Percentiles rank a stretch among this genome's conserved stretches.
These are phyloP conservation scores for Coemansia sp. DNA, from an alignment of 371 early-diverging fungal genomes.

Conservation along the genomic window DNA sequence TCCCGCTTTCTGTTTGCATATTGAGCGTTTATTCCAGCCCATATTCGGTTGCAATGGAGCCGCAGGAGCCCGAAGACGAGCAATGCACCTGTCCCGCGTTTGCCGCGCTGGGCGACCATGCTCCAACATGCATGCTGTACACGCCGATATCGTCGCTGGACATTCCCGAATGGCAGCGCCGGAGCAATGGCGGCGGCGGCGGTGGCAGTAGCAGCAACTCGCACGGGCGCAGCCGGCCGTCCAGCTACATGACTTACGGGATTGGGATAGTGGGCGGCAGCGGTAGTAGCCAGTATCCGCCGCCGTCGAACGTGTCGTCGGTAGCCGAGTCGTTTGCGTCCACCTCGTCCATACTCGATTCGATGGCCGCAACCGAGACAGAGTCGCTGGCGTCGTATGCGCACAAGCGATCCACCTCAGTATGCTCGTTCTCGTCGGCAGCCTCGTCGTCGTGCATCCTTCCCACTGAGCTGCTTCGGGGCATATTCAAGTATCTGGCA, in stretches of 20 bases:
- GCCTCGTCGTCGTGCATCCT: constrained; percentile 35
- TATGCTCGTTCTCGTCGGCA: constrained; percentile 43
- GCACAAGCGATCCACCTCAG: constrained; percentile 35
- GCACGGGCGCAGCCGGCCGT: constrained; percentile 30
- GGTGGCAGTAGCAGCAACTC: too few relatives aligned
- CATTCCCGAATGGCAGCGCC: constrained; percentile 36
- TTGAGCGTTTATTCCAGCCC: background rate
- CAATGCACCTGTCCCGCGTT: constrained; percentile 48
- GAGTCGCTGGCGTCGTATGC: constrained; percentile 46
- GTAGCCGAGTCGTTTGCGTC: constrained; percentile 48
- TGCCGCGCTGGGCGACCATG: constrained; percentile 35
- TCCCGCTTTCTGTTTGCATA: background rate
- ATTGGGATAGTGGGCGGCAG: constrained; percentile 20
- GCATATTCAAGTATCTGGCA: constrained; percentile 32
- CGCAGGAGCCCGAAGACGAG: constrained; percentile 35
- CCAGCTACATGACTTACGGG: constrained; percentile 41
- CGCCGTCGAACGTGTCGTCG: constrained; percentile 43
- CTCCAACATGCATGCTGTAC: constrained; percentile 45
- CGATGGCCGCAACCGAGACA: constrained; percentile 42
- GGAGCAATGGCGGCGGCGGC: constrained; percentile 24
- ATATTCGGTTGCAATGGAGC: constrained; percentile 24
- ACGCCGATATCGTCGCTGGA: constrained; percentile 48
- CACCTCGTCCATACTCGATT: constrained; percentile 47
- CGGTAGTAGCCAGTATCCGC: constrained; percentile 35
- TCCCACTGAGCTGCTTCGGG: constrained; percentile 41